Evolutionary conservation across 2,329 filamentous ascomycete genomes (phyloP).

Genomic region (Phoma sp.): DNA sequence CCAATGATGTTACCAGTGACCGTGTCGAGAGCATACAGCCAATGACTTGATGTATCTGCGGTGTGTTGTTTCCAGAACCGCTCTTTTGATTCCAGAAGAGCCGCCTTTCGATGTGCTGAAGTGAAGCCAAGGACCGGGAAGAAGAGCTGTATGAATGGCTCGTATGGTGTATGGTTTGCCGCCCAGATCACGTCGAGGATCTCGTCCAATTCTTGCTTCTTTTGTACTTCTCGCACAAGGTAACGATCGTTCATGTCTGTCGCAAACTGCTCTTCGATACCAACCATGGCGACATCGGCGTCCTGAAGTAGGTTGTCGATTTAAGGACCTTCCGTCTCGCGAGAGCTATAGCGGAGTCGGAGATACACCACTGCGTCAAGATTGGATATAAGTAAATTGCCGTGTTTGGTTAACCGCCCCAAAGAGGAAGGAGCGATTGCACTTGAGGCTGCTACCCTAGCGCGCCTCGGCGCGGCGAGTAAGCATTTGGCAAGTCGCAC

Average conservation of each 20-base stretch:
- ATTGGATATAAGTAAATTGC: constrained; percentile 31
- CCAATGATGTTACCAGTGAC: constrained; percentile 31
- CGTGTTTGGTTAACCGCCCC: constrained; percentile 28
- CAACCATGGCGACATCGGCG: constrained; percentile 30
- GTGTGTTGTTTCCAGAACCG: constrained; percentile 40
- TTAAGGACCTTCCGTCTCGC: constrained; percentile 22
- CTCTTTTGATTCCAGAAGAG: constrained; percentile 37
- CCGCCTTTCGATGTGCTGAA: constrained; percentile 29
- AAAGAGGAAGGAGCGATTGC: constrained; percentile 32
- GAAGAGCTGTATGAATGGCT: constrained; percentile 43
- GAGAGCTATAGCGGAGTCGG: constrained; percentile 31
- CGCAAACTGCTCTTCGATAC: constrained; percentile 19
- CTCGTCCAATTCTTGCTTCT: constrained; percentile 36
- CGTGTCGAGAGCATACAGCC: constrained; percentile 40
- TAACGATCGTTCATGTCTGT: constrained; percentile 30
- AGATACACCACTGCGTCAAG: constrained; percentile 29
- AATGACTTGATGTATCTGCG: constrained; percentile 36
- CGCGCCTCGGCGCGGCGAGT: constrained; percentile 28
- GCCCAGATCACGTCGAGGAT: constrained; percentile 44
- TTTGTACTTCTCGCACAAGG: constrained; percentile 33
- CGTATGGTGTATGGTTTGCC: constrained; percentile 45
- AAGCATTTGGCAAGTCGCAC: constrained; percentile 28
- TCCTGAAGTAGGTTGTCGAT: constrained; percentile 20
- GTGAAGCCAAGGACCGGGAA: constrained; percentile 43
- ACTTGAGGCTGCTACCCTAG: constrained; percentile 14